phyloP scores from a whole-genome alignment of 73 alveolate species.

The Blepharisma stoltei region DNA sequence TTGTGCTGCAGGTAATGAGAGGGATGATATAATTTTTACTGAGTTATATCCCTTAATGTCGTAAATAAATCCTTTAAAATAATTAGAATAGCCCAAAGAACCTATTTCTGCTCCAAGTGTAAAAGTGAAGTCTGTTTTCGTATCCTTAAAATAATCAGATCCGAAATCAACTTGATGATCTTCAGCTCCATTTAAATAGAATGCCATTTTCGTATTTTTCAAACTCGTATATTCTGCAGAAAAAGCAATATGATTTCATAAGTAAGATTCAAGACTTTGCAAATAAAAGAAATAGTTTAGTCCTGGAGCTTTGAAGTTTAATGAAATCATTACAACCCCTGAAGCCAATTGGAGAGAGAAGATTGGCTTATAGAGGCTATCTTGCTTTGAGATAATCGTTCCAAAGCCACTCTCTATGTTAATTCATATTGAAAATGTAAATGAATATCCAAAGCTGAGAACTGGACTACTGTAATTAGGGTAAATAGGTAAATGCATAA shows the following conservation, averaged over 20 bases:
- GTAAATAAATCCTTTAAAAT: neutral
- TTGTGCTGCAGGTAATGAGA: neutral
- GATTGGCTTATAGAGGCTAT: neutral
- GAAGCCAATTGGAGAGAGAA: neutral
- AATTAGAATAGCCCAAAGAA: neutral
- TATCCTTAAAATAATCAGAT: too few species aligned
- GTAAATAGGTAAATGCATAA: neutral
- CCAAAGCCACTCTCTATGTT: neutral
- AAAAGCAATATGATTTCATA: constrained; percentile 5
- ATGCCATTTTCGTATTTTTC: neutral
- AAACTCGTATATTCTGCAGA: neutral
- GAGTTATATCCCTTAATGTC: neutral
- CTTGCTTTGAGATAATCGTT: neutral
- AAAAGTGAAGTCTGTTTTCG: neutral
- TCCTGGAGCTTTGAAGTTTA: neutral
- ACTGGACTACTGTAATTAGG: constrained; percentile 9
- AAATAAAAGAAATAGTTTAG: neutral
- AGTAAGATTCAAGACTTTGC: neutral
- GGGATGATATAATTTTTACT: neutral
- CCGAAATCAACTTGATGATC: neutral
- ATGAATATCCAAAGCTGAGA: neutral
- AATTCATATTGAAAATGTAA: neutral
- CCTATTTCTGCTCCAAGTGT: neutral
- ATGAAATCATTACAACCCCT: neutral
- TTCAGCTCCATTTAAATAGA: neutral